A percentile compares a stretch with the other conserved stretches of the same genome.
Conservation (phyloP, 495 filamentous ascomycete species). For the Lasiosphaeria miniovina region DNA sequence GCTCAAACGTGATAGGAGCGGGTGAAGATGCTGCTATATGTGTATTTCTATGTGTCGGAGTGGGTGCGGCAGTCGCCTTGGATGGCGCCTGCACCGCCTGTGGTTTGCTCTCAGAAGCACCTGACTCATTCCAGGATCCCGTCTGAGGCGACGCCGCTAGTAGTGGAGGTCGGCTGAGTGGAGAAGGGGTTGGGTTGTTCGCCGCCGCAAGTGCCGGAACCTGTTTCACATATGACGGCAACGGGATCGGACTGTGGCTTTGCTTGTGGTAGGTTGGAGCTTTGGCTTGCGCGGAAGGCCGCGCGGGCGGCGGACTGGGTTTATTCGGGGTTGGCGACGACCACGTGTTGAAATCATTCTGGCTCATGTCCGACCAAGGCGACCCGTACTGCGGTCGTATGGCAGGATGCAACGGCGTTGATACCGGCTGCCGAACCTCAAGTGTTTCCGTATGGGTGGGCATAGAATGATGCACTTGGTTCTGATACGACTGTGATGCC, state of each 20-base stretch:
- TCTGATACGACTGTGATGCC: not conserved
- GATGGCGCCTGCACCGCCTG: too few relatives aligned
- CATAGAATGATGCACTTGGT: not conserved
- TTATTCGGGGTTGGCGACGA: constrained; percentile 9
- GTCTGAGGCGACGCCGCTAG: constrained; percentile 1
- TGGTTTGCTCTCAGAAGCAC: too few relatives aligned
- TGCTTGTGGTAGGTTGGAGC: constrained; percentile 23
- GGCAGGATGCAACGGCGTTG: constrained; percentile 41
- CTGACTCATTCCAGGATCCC: not conserved
- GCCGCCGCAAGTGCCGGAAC: constrained; percentile 7
- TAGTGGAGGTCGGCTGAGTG: constrained; percentile 14
- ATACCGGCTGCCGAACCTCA: constrained; percentile 16
- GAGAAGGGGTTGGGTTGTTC: constrained; percentile 10
- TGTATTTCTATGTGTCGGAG: too few relatives aligned
- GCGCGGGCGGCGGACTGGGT: not conserved
- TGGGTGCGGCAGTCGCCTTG: too few relatives aligned
- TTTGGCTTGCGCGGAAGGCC: constrained; percentile 12
- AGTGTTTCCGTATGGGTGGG: not conserved
- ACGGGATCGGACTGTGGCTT: constrained; percentile 33
- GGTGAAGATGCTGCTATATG: too few relatives aligned
- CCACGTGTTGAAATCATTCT: constrained; percentile 21
- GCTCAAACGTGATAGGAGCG: not conserved
- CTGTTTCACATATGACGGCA: constrained; percentile 30
- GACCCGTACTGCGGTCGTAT: constrained; percentile 43
- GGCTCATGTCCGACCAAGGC: constrained; percentile 28